These are phyloP conservation scores for Suillus plorans DNA, from an alignment of 768 basidiomycete genomes.

Conservation along the genomic window DNA sequence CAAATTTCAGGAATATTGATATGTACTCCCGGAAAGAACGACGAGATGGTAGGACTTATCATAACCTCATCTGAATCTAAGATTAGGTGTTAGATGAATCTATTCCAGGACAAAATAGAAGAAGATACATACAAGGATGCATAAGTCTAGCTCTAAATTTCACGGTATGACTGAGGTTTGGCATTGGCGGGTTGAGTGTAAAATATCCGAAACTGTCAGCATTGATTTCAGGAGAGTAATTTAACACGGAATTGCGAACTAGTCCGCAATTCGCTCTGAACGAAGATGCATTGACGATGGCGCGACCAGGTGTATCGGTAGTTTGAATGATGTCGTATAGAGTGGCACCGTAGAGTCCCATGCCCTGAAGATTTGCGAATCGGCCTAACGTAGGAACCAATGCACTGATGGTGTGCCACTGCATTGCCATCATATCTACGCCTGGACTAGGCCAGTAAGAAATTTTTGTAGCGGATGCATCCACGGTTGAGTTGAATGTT, in stretches of 20 bases:
- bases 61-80: neutral
- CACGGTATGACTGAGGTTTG: conserved; percentile 7
- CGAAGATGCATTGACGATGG: conserved; percentile 16
- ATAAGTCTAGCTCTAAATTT: neutral
- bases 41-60: neutral
- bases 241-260: conserved; percentile 1
- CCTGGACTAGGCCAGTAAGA: conserved; percentile 11
- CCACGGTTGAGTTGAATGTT: conserved; percentile 10
- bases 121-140: neutral
- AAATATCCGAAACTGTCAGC: neutral
- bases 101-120: neutral
- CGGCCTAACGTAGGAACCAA: conserved; percentile 1
- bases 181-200: neutral
- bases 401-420: conserved; percentile 3
- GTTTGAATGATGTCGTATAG: conserved; percentile 13
- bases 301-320: neutral
- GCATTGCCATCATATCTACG: neutral
- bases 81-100: neutral
- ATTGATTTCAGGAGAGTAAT: neutral
- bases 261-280: conserved; percentile 11
- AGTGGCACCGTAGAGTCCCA: conserved; percentile 13
- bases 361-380: neutral
- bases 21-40: neutral
- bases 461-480: neutral
- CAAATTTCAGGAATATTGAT: neutral